A percentile compares a stretch with the other conserved stretches of the same genome.
phyloP scores from a whole-genome alignment of 306 rosid genomes.

The Ormosia emarginata region DNA sequence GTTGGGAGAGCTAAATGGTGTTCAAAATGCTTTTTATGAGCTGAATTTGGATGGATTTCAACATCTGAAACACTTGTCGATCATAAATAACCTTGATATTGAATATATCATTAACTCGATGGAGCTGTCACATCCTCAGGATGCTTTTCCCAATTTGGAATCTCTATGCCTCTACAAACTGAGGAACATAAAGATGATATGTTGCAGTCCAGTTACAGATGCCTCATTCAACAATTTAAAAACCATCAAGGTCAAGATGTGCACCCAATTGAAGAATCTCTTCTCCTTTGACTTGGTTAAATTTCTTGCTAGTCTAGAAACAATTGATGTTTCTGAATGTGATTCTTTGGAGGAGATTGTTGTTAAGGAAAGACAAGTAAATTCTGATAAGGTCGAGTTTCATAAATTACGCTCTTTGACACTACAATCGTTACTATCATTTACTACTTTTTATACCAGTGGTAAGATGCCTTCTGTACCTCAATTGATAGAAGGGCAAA shows the following conservation, averaged over 20 bases:
- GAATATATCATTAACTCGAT: constrained; percentile 2
- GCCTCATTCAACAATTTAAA: constrained; percentile 31
- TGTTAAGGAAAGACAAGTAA: background rate
- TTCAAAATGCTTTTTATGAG: background rate
- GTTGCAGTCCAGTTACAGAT: background rate
- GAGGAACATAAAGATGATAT: background rate
- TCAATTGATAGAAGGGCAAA: too few species aligned
- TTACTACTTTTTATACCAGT: background rate
- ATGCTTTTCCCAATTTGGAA: constrained; percentile 28
- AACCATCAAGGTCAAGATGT: constrained; percentile 6
- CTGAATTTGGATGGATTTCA: constrained; percentile 20
- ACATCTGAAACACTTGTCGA: constrained; percentile 8
- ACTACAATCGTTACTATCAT: background rate
- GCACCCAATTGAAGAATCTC: constrained; percentile 19
- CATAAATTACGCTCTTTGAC: background rate
- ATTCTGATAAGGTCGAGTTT: background rate
- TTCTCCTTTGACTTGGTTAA: background rate
- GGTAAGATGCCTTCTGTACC: background rate
- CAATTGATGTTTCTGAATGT: constrained; percentile 26
- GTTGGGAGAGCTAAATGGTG: constrained; percentile 21
- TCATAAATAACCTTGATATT: background rate
- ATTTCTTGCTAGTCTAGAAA: constrained; percentile 15
- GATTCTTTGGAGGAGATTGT: constrained; percentile 4
- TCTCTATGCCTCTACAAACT: constrained; percentile 15
- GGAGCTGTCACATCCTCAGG: background rate